These are phyloP conservation scores for Leishmania tarentolae DNA, from an alignment of 208 protist species.

Conservation along the genomic window DNA sequence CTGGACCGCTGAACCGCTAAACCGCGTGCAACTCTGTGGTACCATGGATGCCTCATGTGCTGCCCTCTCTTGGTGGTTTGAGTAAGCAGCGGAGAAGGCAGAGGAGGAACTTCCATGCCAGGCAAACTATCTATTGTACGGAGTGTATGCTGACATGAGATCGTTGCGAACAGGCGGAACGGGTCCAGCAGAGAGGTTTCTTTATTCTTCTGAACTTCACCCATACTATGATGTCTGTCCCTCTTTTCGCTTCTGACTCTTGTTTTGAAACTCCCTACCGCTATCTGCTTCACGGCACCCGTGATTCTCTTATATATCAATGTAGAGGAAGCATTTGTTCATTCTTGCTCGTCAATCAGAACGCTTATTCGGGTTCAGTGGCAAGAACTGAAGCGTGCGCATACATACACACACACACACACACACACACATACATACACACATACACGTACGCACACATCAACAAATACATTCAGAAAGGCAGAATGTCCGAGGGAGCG, in stretches of 20 bases:
- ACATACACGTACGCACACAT: not conserved
- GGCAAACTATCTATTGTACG: not conserved
- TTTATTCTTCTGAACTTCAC: not conserved
- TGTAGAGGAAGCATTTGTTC: not conserved
- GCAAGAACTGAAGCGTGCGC: not conserved
- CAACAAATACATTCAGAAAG: not conserved
- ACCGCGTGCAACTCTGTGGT: not conserved
- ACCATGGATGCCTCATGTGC: not conserved
- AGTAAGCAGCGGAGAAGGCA: not conserved
- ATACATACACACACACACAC: not conserved
- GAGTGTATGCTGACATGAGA: not conserved
- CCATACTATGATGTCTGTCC: not conserved
- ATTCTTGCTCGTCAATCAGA: not conserved
- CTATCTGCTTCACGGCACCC: not conserved
- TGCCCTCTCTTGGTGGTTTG: not conserved
- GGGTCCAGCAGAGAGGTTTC: not conserved
- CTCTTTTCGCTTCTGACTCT: not conserved
- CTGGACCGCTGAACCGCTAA: not conserved
- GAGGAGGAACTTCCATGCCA: not conserved
- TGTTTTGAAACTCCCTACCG: not conserved
- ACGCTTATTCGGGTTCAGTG: not conserved
- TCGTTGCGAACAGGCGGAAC: not conserved
- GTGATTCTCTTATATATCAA: not conserved
- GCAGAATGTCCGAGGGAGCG: slow-evolving; percentile 48
- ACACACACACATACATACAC: not conserved